Evolutionary conservation across 169 alveolate genomes (phyloP).

Genomic region (Ichthyophthirius multifiliis): DNA sequence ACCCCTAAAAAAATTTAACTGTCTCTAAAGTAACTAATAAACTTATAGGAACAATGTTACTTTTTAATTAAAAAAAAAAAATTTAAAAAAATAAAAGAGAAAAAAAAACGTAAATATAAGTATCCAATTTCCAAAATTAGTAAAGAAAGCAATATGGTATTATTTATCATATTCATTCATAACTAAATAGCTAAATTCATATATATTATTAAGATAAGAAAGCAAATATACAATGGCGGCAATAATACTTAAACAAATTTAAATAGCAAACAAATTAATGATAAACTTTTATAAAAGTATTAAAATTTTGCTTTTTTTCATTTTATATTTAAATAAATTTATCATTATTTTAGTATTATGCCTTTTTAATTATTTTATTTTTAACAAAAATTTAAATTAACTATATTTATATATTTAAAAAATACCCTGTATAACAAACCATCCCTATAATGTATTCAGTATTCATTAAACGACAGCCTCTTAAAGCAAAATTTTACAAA

Average conservation of each 20-base stretch:
- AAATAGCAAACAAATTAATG: no score
- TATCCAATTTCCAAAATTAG: constrained; percentile 78
- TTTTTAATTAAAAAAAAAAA: background rate
- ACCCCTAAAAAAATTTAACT: constrained; percentile 92
- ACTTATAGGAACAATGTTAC: constrained; percentile 94
- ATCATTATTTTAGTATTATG: no score
- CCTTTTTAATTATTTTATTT: no score
- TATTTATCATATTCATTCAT: constrained; percentile 4
- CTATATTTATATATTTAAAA: no score
- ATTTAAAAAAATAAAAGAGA: background rate
- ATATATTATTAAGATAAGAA: constrained; percentile 47
- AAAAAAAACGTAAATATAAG: constrained; percentile 66
- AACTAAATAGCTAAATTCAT: constrained; percentile 44
- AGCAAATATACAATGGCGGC: constrained; percentile 55
- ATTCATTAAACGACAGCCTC: constrained; percentile 77
- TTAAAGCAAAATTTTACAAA: constrained; percentile 46
- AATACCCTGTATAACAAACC: constrained; percentile 78
- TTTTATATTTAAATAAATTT: no score
- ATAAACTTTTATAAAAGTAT: no score
- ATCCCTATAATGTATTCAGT: constrained; percentile 72
- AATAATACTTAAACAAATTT: no score
- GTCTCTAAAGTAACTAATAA: constrained; percentile 93
- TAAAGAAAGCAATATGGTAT: constrained; percentile 31
- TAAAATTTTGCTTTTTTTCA: no score
- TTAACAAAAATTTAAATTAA: no score